Evolutionary conservation across 768 basidiomycete species (phyloP), one percentile per base, ranked within the genome.

Genomic region (Lactarius trivialis): DNA sequence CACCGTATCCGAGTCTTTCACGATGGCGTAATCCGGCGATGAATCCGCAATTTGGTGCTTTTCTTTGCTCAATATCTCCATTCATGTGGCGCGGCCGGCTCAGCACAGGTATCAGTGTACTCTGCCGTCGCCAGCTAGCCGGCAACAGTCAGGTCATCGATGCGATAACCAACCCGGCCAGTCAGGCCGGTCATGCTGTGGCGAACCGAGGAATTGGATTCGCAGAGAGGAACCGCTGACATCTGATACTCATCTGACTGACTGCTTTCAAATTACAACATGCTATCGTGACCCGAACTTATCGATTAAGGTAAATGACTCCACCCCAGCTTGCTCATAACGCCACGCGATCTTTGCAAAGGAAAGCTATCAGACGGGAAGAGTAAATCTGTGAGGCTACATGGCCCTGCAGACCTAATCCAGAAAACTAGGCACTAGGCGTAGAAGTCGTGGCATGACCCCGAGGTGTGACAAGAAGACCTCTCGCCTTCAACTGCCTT

Each of bases 401-500:
- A 58, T 24, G 56, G 15, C 14, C 32, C 17, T 19, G 11, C 12
- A 9, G 8, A n/a, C 3, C 11, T 36, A 14, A 8, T 19, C 30
- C 24, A 17, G 12, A 28, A 15, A 26, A 21, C 51, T 39, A n/a
- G 15, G 51, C 28, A 67, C 62, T 24, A 17, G 66, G 50, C 26
- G 61, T 65, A 43, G 73, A 65, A 54, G 68, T 61, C 49, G 67
- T 68, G 60, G 75, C 26, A 3, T 55, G 79, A 45, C 71, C 73
- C 55, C 84, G 82, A 34, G 84, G 81, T 33, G 81, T 85, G 50
- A 84, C 84, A 45, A 83, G 84, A 48, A 89, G 76, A 58, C 88
- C 86, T 72, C 85, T 88, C 6, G 84, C 84, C 70, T 87, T 91
- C 81, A 89, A 83, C 62, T 82, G 82, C 70, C 81, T 83, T 68